Conservation (phyloP, 2,329 filamentous ascomycete genomes). For the Epichloe gansuensis region DNA sequence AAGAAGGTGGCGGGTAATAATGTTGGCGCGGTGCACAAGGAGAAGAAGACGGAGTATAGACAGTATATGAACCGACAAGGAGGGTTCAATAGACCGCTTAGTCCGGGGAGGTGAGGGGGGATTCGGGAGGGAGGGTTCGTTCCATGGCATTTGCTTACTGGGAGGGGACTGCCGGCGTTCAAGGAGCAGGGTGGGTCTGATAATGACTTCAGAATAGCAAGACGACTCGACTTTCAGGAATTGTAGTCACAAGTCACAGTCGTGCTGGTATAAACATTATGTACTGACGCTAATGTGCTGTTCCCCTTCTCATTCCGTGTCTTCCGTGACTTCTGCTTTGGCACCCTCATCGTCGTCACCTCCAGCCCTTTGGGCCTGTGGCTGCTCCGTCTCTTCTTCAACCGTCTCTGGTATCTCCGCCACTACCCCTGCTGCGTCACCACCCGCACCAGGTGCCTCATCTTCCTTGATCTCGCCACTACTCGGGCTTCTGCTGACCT, state of each 20-base stretch:
- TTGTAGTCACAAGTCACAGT: background rate
- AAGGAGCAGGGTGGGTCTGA: no score
- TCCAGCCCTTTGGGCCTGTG: background rate
- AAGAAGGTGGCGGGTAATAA: conserved; percentile 83
- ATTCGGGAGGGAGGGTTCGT: no score
- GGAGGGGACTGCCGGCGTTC: no score
- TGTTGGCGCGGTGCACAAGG: conserved; percentile 69
- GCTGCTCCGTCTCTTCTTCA: conserved; percentile 6
- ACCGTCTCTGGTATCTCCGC: conserved; percentile 5
- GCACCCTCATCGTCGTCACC: conserved; percentile 5
- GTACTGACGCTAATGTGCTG: conserved; percentile 18
- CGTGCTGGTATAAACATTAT: conserved; percentile 23
- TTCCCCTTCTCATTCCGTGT: conserved; percentile 4
- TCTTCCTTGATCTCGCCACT: conserved; percentile 15
- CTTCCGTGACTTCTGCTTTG: conserved; percentile 5
- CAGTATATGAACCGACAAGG: conserved; percentile 91
- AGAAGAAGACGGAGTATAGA: conserved; percentile 87
- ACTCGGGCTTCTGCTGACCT: conserved; percentile 28
- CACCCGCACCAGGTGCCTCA: conserved; percentile 10
- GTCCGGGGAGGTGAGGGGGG: conserved; percentile 32
- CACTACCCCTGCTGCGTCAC: background rate
- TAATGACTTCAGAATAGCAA: no score
- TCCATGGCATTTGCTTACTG: no score
- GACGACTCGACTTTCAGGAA: background rate
- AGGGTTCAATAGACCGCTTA: conserved; percentile 69